Conservation (phyloP, 768 basidiomycete species). For the Boletellus ananiceps region DNA sequence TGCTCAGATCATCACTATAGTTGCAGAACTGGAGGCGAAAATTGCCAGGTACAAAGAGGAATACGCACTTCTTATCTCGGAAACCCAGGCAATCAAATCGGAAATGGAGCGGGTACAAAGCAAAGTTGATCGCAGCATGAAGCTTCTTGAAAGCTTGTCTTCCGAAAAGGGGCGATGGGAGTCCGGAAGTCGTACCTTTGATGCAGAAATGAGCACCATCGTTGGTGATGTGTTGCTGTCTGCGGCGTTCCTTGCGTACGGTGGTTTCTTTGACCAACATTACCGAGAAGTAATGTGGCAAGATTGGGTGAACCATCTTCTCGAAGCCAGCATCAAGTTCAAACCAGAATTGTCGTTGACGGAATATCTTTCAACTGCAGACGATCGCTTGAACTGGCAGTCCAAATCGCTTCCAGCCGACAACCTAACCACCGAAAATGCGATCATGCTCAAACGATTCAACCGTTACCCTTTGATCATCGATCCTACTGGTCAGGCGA, state of each 20-base stretch:
- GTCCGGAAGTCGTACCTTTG: slow-evolving; percentile 89
- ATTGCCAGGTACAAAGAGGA: slow-evolving; percentile 95
- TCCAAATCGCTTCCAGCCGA: slow-evolving; percentile 94
- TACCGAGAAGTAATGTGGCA: slow-evolving; percentile 98
- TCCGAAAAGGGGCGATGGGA: slow-evolving; percentile 96
- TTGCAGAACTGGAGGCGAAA: slow-evolving; percentile 86
- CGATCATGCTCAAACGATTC: slow-evolving; percentile 99
- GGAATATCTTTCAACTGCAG: slow-evolving; percentile 95
- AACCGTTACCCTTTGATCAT: slow-evolving; percentile 97
- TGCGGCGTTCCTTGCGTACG: slow-evolving; percentile 94
- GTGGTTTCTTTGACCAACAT: slow-evolving; percentile 97
- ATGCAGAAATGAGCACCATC: slow-evolving; percentile 97
- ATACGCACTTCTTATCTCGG: slow-evolving; percentile 93
- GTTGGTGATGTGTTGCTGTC: slow-evolving; percentile 95
- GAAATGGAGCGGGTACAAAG: slow-evolving; percentile 98
- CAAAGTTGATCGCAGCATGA: slow-evolving; percentile 97
- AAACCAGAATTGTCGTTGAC: slow-evolving; percentile 89
- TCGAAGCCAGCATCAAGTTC: slow-evolving; percentile 87
- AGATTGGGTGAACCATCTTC: slow-evolving; percentile 86
- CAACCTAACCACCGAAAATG: slow-evolving; percentile 95
- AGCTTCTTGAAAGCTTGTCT: slow-evolving; percentile 86
- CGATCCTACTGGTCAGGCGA: slow-evolving; percentile 97
- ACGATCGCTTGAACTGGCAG: slow-evolving; percentile 94
- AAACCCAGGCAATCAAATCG: slow-evolving; percentile 92
- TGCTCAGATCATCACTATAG: slow-evolving; percentile 82